Evolutionary conservation across 2,329 filamentous ascomycete genomes (phyloP), one percentile per base, ranked within the genome.

Genomic region (Cadophora sp.): DNA sequence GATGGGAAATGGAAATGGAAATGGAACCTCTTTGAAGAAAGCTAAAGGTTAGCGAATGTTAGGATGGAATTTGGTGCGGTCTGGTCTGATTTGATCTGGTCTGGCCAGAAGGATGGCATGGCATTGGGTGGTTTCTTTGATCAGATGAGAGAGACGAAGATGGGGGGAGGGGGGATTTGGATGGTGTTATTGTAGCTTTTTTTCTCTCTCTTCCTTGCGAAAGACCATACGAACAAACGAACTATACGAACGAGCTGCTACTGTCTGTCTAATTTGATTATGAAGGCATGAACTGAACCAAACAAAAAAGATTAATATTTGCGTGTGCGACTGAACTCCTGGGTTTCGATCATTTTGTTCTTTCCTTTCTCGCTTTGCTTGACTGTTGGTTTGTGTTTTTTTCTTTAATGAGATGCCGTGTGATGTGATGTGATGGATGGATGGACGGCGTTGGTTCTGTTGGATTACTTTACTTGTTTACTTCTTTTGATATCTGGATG

Each of bases 241-340:
- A 22, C n/a, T n/a, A n/a, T n/a, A n/a, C 16, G 20, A n/a, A n/a
- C 18, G 45, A 48, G 7, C 45, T 48, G 20, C 7, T 20, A 6
- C 20, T 9, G 20, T 48, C 20, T 5, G n/a, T n/a, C n/a, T n/a
- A n/a, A 27, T 9, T 47, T 13, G 39, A 59, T 47, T 59, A 59
- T 45, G 22, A 59, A 56, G 56, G 39, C 56, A 59, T 45, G 39
- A 59, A n/a, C n/a, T n/a, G n/a, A n/a, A n/a, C n/a, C n/a, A n/a
- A 43, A 45, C 14, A 47, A 8, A 59, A 30, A 59, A 7, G 27
- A 55, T 55, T 16, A 6, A 30, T 30, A 30, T 33, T 55, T 55
- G 13, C 50, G n/a, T 45, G 43, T 48, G n/a, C 45, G n/a, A 8
- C 9, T 20, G 8, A 8, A 20, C n/a, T 48, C 11, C 27, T 30